A percentile compares a stretch with the other conserved stretches of the same genome.
Evolutionary conservation across 2,329 filamentous ascomycete species (phyloP).

Genomic region (Geosmithia putterillii): DNA sequence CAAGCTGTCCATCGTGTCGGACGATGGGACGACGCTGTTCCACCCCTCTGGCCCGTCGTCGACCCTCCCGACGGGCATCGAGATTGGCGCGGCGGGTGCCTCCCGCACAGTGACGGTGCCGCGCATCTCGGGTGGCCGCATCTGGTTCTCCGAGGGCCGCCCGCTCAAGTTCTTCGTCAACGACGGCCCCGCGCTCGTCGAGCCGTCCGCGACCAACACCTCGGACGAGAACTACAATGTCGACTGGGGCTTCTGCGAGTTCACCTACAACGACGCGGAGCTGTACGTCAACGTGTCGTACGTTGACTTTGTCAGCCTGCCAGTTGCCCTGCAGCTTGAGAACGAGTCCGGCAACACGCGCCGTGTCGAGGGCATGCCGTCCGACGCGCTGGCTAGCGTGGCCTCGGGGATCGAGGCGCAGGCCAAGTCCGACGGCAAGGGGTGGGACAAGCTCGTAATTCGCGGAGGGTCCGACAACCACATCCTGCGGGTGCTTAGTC

Average conservation of each 20-base stretch:
- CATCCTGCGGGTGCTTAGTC: conserved; percentile 38
- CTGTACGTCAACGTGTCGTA: conserved; percentile 60
- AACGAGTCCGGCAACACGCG: conserved; percentile 30
- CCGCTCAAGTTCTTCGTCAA: conserved; percentile 59
- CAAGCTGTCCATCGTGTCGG: conserved; percentile 43
- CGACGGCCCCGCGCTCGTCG: conserved; percentile 58
- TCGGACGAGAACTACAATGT: conserved; percentile 49
- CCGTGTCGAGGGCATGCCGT: conserved; percentile 34
- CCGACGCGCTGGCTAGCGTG: conserved; percentile 31
- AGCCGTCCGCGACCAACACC: conserved; percentile 59
- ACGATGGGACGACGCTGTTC: conserved; percentile 55
- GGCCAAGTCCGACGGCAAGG: conserved; percentile 29
- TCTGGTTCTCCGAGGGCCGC: conserved; percentile 55
- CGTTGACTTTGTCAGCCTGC: conserved; percentile 62
- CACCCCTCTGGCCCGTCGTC: conserved; percentile 46
- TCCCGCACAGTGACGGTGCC: conserved; percentile 53
- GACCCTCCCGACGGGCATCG: conserved; percentile 44
- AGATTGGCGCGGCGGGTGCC: conserved; percentile 47
- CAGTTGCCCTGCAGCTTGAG: conserved; percentile 44
- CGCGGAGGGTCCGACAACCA: conserved; percentile 18
- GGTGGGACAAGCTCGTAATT: conserved; percentile 40
- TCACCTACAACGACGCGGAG: conserved; percentile 47
- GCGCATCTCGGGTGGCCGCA: conserved; percentile 55
- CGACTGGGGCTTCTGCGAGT: conserved; percentile 57
- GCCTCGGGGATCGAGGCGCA: conserved; percentile 31